phyloP scores from a whole-genome alignment of 1,139 yeast species.

The Taphrina deformans region DNA sequence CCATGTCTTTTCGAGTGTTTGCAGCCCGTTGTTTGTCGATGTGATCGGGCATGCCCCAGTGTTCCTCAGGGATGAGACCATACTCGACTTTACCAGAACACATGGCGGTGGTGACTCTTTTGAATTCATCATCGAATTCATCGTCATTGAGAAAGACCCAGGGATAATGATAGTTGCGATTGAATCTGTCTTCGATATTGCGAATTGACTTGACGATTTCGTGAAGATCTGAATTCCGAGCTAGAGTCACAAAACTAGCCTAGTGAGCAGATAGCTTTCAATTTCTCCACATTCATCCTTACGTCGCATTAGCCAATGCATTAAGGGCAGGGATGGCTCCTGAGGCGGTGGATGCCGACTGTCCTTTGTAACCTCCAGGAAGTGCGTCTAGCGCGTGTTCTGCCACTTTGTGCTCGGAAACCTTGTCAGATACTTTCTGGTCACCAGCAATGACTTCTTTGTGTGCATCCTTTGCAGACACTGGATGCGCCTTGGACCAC shows the following conservation, averaged over 20 bases:
- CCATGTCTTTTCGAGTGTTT: slow-evolving; percentile 40
- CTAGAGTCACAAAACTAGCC: slow-evolving; percentile 60
- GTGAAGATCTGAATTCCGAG: slow-evolving; percentile 66
- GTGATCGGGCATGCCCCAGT: slow-evolving; percentile 75
- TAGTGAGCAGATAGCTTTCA: not conserved
- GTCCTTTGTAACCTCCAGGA: slow-evolving; percentile 7
- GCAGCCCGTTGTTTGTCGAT: slow-evolving; percentile 56
- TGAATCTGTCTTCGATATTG: slow-evolving; percentile 69
- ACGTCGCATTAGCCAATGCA: slow-evolving; percentile 29
- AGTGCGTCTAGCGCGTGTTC: slow-evolving; percentile 24
- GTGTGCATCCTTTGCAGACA: slow-evolving; percentile 5
- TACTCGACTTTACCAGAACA: slow-evolving; percentile 64
- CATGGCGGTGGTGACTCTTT: slow-evolving; percentile 51
- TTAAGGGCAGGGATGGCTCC: slow-evolving; percentile 7
- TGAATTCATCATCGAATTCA: slow-evolving; percentile 60
- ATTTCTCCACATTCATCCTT: not conserved
- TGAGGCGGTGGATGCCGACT: not conserved
- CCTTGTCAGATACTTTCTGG: slow-evolving; percentile 11
- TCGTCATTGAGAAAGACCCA: slow-evolving; percentile 79
- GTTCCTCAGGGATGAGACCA: slow-evolving; percentile 62
- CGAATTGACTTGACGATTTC: slow-evolving; percentile 61
- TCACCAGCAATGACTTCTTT: slow-evolving; percentile 21
- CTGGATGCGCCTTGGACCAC: slow-evolving; percentile 20
- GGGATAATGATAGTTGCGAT: slow-evolving; percentile 65
- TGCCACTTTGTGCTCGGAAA: slow-evolving; percentile 24